Base-by-base conservation (phyloP, 176 grass and related monocot genomes). In the Avena atlantica region DNA sequence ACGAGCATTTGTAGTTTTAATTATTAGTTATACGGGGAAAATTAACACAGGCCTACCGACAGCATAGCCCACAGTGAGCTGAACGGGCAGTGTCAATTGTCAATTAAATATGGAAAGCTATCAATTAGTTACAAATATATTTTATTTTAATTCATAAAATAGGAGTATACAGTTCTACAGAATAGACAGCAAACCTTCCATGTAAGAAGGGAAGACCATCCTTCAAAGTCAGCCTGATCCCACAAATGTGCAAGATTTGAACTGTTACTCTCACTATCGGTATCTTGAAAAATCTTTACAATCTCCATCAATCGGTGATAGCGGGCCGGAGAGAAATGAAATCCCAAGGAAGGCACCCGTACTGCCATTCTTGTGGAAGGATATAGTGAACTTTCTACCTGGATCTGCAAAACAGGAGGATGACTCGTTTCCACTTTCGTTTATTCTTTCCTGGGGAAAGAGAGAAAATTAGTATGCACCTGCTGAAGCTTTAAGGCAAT, bases 241-340 rank as follows among this genome's bases (percentile, higher is more conserved):
- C 94, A 95, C 81, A 93, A 90, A 73, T 92, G 86, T 78, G 84
- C 79, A 73, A 85, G 79, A 79, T 93, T 79, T 70, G 88, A 85
- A 80, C 62, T 85, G 20, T 53, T 86, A 78, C 87, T 84, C 51
- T 81, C 82, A 8, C 79, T 89, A 70, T 90, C 85, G 44, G 83
- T 91, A 47, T 89, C 93, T 91, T 94, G 93, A 85, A 98, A 95
- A 69, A 90, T 81, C 86, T 95, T 95, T 55, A 81, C 73, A 89
- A 98, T 88, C 84, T 95, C 91, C 96, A 98, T 98, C 81, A 98
- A 76, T 73, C 96, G 88, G 76, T 98, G 96, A 63, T 98, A 98
- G 70, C 96, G 88, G 84, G 96, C 96, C 19, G 96, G 96, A 67
- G 96, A 98, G 70, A 98, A 98, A 87, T 98, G 93, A 78, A 98